These are phyloP conservation scores for Umbilicus rupestris DNA, from an alignment of 164 flowering plant species.

Conservation along the genomic window DNA sequence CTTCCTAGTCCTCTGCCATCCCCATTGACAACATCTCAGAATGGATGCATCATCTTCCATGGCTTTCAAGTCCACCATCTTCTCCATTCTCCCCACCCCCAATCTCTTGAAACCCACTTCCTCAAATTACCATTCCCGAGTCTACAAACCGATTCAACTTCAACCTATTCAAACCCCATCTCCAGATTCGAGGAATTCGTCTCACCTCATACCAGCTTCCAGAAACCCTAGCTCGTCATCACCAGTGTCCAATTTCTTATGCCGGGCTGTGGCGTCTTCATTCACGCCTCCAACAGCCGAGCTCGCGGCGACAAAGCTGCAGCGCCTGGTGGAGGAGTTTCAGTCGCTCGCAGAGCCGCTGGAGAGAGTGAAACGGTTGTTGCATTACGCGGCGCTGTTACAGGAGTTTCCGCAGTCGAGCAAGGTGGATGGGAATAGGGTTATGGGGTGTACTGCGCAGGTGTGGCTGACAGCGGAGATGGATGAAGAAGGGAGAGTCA, in stretches of 20 bases:
- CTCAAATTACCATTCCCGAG: not conserved
- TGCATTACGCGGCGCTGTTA: conserved; percentile 47
- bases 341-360: conserved; percentile 44
- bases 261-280: conserved; percentile 28
- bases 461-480: conserved; percentile 64
- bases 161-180: not conserved
- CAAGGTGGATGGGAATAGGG: conserved; percentile 43
- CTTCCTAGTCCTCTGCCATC: too few species aligned
- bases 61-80: conserved; percentile 16
- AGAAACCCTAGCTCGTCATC: conserved; percentile 14
- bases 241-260: too few species aligned
- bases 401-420: conserved; percentile 34
- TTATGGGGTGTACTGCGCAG: conserved; percentile 85
- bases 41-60: conserved; percentile 31
- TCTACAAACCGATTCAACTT: conserved; percentile 5
- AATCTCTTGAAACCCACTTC: not conserved
- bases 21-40: too few species aligned
- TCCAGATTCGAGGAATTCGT: not conserved
- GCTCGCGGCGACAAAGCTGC: conserved; percentile 24
- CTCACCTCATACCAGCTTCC: conserved; percentile 1
- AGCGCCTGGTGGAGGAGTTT: conserved; percentile 44
- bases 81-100: conserved; percentile 5
- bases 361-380: conserved; percentile 63
- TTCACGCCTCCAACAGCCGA: conserved; percentile 19
- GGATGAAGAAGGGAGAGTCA: conserved; percentile 44